Base-by-base conservation (phyloP, 2,329 filamentous ascomycete genomes). In the Sclerotiophoma versabilis region DNA sequence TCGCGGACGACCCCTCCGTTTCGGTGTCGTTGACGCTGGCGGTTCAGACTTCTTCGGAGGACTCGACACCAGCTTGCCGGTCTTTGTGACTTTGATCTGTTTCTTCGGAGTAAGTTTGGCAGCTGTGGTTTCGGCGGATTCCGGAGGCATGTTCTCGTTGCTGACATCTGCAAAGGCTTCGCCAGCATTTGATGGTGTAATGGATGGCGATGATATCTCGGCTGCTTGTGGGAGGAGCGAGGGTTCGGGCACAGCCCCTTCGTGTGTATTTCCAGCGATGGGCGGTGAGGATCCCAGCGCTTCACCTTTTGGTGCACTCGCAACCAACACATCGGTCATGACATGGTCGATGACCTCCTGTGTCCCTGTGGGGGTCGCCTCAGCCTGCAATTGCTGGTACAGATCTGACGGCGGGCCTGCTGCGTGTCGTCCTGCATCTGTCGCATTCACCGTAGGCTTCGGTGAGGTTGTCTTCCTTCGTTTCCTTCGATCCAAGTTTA, bases 21-120 rank as follows among this genome's bases (percentile, higher is more conserved):
- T 54, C 50, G 59, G 65, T 61, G 86, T 89, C 84, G 88, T 63
- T 8, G 59, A 58, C 4, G 27, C 45, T 12, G 61, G 25, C 10
- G 50, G 41, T 10, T 68, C 64, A 15, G 50, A 42, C 9, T 71
- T 72, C 6, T 71, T 72, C 7, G 73, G 73, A 17, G 71, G 67
- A 22, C 74, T 70, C 3, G 79, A 79, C 3, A 77, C 70, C n/a
- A 81, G 75, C 49, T 73, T 80, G n/a, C 80, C 79, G 23, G 71
- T 75, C 20, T 75, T 76, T 43, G 73, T 79, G 30, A 81, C 58
- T 49, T 74, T 74, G 43, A 72, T 68, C 50, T 73, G 75, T 48
- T 70, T 74, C 47, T 70, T 73, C 2, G 69, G 70, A 9, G 63
- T 66, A 1, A 46, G 50, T 26, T 46, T 59, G 14, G 53, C 54